Evolutionary conservation across 495 filamentous ascomycete species (phyloP), one percentile per base, ranked within the genome.

Genomic region (Hypoxylon lienhwacheense): DNA sequence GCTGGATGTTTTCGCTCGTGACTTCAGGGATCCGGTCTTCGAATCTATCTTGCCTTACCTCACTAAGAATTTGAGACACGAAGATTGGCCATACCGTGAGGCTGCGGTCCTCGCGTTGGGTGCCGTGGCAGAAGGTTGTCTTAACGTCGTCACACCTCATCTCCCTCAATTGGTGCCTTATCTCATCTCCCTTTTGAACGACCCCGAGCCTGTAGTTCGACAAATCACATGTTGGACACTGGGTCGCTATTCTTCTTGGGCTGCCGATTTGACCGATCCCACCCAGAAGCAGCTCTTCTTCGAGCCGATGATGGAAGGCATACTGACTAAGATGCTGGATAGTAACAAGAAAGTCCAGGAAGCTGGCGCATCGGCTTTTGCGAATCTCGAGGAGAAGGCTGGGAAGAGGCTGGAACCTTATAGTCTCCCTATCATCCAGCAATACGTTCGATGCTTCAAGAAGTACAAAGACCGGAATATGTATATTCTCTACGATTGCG

Each of bases 391-490:
- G 66, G 93, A 99, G 73, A 92, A 95, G 67, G 89, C 93, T 0
- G 87, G 89, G 21, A 83, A 82, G 43, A 75, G 83, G 54, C 68
- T 99, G 50, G 83, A 84, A 44, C 87, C 87, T 4, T 97, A 95
- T 72, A 92, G 89, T 66, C 79, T 85, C 37, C 88, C 90, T 21
- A 99, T 99, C 59, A 83, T 97, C 40, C 84, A 82, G 32, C 95
- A 97, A 68, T 97, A 91, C 63, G 92, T 96, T 31, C 73, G 80
- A 51, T 97, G 95, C 69, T 97, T 99, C 73, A 78, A 71, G 19
- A 89, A 86, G 69, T 99, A 97, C 81, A 97, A 99, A 77, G 92
- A 97, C 68, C 84, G 89, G 41, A 99, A 99, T 75, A 96, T 96
- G 84, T 97, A 92, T 74, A 90, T 97, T 49, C 83, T 99, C 26